Evolutionary conservation across 2,329 filamentous ascomycete genomes (phyloP).

Genomic region (Nectriaceae sp.): DNA sequence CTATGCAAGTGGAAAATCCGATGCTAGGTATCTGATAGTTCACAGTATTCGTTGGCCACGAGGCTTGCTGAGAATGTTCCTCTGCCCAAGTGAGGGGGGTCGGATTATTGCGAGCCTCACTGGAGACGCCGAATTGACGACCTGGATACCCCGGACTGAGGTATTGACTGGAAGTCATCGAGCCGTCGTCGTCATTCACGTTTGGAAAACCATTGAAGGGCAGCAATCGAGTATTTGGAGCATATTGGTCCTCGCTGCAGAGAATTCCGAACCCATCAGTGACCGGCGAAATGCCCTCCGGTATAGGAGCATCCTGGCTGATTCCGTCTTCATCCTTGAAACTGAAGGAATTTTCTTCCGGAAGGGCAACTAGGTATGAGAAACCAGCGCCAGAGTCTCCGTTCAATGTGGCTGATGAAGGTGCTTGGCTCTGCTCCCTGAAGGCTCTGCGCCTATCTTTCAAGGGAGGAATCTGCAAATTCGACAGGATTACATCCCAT

Average conservation of each 20-base stretch:
- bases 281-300: too few species aligned
- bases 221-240: slow-evolving; percentile 12
- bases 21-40: background rate
- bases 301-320: too few species aligned
- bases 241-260: too few species aligned
- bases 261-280: too few species aligned
- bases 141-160: background rate
- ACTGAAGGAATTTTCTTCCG: too few species aligned
- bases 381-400: too few species aligned
- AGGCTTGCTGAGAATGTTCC: background rate
- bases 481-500: slow-evolving; percentile 28
- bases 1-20: background rate
- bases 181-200: background rate
- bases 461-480: slow-evolving; percentile 11
- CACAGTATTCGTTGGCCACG: background rate
- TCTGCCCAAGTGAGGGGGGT: background rate
- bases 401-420: too few species aligned
- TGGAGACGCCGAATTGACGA: background rate
- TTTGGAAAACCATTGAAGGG: slow-evolving; percentile 1
- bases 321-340: too few species aligned
- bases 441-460: too few species aligned
- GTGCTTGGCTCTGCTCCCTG: too few species aligned
- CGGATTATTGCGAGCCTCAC: background rate
- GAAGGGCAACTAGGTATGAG: too few species aligned
- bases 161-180: background rate